A percentile compares a stretch with the other conserved stretches of the same genome.
These are phyloP conservation scores for Triangularia verruculosa DNA, from an alignment of 2,329 filamentous ascomycete species.

Conservation along the genomic window DNA sequence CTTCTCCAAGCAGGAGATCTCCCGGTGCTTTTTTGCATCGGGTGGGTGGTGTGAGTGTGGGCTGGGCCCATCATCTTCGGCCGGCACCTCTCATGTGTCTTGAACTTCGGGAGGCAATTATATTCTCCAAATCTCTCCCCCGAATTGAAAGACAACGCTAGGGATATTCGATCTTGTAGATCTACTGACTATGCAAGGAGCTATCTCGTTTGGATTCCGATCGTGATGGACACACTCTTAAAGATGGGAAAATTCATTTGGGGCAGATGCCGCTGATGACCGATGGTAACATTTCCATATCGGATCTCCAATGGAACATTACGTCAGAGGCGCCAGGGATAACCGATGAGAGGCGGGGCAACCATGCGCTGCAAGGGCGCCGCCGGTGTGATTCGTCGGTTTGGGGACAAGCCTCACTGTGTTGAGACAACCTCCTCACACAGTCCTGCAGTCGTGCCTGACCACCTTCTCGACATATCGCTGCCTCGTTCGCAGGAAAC, in stretches of 20 bases:
- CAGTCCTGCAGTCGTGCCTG: not conserved
- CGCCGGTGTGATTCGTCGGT: constrained; percentile 4
- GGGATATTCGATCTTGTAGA: not conserved
- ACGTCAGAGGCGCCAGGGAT: constrained; percentile 21
- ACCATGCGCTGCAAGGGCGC: constrained; percentile 9
- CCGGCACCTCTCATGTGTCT: too few relatives aligned
- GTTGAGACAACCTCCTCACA: not conserved
- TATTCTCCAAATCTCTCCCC: not conserved
- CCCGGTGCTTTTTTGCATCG: not conserved
- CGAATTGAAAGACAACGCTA: not conserved
- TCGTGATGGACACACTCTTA: not conserved
- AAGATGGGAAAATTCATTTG: constrained; percentile 11
- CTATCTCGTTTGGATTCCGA: not conserved
- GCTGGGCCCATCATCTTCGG: too few relatives aligned
- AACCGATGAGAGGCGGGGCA: constrained; percentile 16
- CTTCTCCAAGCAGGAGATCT: not conserved
- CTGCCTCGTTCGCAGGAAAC: not conserved
- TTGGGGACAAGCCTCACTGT: not conserved
- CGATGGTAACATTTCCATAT: constrained; percentile 5
- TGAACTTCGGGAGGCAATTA: too few relatives aligned
- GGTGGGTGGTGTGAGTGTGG: not conserved
- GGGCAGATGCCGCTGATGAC: constrained; percentile 12
- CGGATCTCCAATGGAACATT: constrained; percentile 2
- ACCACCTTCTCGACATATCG: not conserved
- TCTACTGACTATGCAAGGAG: not conserved